Base-by-base conservation (phyloP, 2,329 filamentous ascomycete species). In the Exophiala xenobiotica region DNA sequence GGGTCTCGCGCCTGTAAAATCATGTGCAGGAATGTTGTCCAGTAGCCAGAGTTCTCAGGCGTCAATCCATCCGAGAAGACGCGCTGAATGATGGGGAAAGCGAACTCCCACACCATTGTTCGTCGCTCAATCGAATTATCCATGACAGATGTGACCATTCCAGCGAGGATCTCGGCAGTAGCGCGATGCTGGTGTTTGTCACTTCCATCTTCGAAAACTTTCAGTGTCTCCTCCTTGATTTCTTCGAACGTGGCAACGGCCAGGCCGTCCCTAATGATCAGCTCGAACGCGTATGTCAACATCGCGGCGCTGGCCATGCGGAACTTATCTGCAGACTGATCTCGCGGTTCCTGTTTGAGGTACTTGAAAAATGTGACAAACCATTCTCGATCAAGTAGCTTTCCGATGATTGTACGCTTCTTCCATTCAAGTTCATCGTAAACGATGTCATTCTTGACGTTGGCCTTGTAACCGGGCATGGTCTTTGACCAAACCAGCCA, bases 131-230 rank as follows among this genome's bases (percentile, higher is more conserved):
- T 74, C 4, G 85, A 84, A 22, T 90, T 84, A 61, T 96, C 91
- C 42, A 85, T 81, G 12, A 90, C 89, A 27, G 88, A 89, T 12
- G 85, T 83, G 20, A 99, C 77, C 63, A 99, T 71, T 3, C 89
- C 91, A 11, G 88, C 90, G 43, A 99, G 75, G 49, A 99, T 96
- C 70, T 99, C 93, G 0, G 93, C 83, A 2, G 93, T 96, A 12
- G 93, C 93, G 46, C 93, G 88, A 68, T 99, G 93, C 67, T 99
- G 92, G 68, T 99, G 93, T 70, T 96, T 96, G 67, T 99, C 93
- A 63, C 85, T 93, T 7, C 95, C 93, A 68, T 99, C 92, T 11
- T 86, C 92, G 64, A 90, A 97, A 0, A 95, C 83, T 1, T 82
- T 81, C 52, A 80, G 75, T 4, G 88, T 82, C 54, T 96, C 77